Base-by-base conservation (phyloP, 2,329 filamentous ascomycete genomes). In the Fusarium sp. region DNA sequence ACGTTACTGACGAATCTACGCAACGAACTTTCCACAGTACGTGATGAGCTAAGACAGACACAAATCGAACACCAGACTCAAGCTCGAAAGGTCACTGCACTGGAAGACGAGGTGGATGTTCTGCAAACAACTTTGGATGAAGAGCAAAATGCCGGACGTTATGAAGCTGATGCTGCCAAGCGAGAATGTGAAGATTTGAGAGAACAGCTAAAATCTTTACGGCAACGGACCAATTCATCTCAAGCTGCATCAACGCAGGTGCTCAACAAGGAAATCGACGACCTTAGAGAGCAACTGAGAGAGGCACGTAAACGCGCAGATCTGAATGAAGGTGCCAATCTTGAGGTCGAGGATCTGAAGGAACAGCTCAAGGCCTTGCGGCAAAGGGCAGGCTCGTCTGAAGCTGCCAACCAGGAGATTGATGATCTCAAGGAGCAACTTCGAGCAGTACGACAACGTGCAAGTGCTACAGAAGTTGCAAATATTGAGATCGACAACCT, bases 71-170 rank as follows among this genome's bases (percentile, higher is more conserved):
- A 88, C 73, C 85, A 88, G 67, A 76, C 83, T 1, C 83, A 92
- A 62, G 82, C 83, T 48, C 89, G 92, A 68, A 92, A 89, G 75
- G 82, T 89, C 3, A 87, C 91, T 58, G 84, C 85, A 9, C 77
- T 94, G 20, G 90, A 94, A 74, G 91, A 94, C 68, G 92, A 94
- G 75, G 83, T 93, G n/a, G 89, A 92, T 53, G 87, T 92, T 27
- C 79, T 94, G 15, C 90, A 93, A 75, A 72, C 56, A 32, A 75
- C 71, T 9, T 45, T 74, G 25, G 70, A 74, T 39, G 70, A 74
- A 30, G 72, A 74, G 50, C 70, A 73, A 55, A 70, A 70, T 6
- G 56, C 68, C 30, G 73, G 70, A 15, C 85, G 81, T 17, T 78
- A 82, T 39, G 82, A 84, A 35, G 55, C 63, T 8, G 65, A 72